phyloP scores from a whole-genome alignment of 345 rosid species.

The Cardamine chenopodiifolia region DNA sequence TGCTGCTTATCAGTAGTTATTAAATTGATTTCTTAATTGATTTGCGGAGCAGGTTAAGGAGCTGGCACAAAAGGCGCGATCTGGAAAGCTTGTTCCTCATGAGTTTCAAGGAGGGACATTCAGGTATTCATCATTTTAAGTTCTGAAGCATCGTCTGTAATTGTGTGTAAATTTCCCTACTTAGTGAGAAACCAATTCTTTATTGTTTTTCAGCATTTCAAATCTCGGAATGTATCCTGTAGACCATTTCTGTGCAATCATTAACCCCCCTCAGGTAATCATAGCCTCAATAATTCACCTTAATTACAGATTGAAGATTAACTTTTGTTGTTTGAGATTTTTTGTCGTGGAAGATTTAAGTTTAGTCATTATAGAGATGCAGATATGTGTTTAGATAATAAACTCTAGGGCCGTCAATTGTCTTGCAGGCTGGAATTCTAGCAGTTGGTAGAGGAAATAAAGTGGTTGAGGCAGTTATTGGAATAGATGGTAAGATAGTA shows the following conservation, averaged over 20 bases:
- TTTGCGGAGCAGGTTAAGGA: constrained; percentile 68
- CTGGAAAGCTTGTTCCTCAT: constrained; percentile 86
- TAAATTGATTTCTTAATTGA: background rate
- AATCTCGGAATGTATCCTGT: constrained; percentile 99
- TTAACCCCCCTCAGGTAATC: constrained; percentile 94
- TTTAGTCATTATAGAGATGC: constrained; percentile 9
- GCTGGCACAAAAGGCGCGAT: constrained; percentile 89
- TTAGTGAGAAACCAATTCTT: constrained; percentile 17
- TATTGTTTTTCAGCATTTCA: constrained; percentile 73
- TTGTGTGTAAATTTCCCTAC: constrained; percentile 10
- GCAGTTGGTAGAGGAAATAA: constrained; percentile 93
- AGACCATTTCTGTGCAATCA: constrained; percentile 89
- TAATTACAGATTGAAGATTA: background rate
- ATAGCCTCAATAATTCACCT: constrained; percentile 20
- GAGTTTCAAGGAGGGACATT: constrained; percentile 99
- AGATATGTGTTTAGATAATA: background rate
- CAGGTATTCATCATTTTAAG: constrained; percentile 52
- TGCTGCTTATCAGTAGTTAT: background rate
- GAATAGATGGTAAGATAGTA: constrained; percentile 67
- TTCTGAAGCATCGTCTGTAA: constrained; percentile 13
- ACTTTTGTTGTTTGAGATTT: background rate
- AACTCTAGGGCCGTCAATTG: constrained; percentile 11
- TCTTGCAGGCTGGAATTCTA: constrained; percentile 86
- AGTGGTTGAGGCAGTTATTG: constrained; percentile 71
- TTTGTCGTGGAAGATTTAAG: background rate